phyloP scores from a whole-genome alignment of 257 asterid species.

The Salvia rosmarinus region DNA sequence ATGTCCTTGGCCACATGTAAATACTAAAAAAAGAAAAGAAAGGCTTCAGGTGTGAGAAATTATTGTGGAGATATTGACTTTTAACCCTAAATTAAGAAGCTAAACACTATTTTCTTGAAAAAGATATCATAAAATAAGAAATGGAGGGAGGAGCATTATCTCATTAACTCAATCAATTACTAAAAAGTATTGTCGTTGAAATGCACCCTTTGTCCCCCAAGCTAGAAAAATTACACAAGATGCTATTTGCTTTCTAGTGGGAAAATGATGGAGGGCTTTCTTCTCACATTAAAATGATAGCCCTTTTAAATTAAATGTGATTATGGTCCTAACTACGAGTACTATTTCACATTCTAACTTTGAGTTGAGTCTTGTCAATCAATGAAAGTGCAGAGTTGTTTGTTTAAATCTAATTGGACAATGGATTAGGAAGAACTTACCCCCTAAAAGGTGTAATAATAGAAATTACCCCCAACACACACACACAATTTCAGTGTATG shows the following conservation, averaged over 20 bases:
- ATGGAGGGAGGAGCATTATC: conserved; percentile 25
- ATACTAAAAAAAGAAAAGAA: conserved; percentile 17
- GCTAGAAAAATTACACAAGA: conserved; percentile 52
- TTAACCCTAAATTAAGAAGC: conserved; percentile 18
- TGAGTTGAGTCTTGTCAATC: conserved; percentile 78
- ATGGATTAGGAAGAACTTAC: conserved; percentile 7
- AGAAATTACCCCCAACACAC: neutral
- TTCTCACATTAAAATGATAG: conserved; percentile 53
- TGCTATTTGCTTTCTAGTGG: conserved; percentile 57
- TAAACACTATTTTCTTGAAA: neutral
- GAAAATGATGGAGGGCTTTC: conserved; percentile 56
- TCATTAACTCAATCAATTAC: conserved; percentile 38
- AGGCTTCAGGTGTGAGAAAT: neutral
- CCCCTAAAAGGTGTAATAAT: conserved; percentile 33
- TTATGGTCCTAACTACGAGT: conserved; percentile 46
- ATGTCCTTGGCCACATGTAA: conserved; percentile 29
- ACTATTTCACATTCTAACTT: conserved; percentile 45
- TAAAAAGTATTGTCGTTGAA: conserved; percentile 64
- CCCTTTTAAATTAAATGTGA: conserved; percentile 20
- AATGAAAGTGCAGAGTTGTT: conserved; percentile 25
- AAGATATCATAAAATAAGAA: conserved; percentile 16
- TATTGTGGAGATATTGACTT: conserved; percentile 37
- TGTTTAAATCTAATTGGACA: conserved; percentile 49
- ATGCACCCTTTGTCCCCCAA: conserved; percentile 56
- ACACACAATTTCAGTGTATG: conserved; percentile 38